Conservation (phyloP, 2,329 filamentous ascomycete genomes). For the Karstenula rhodostoma region DNA sequence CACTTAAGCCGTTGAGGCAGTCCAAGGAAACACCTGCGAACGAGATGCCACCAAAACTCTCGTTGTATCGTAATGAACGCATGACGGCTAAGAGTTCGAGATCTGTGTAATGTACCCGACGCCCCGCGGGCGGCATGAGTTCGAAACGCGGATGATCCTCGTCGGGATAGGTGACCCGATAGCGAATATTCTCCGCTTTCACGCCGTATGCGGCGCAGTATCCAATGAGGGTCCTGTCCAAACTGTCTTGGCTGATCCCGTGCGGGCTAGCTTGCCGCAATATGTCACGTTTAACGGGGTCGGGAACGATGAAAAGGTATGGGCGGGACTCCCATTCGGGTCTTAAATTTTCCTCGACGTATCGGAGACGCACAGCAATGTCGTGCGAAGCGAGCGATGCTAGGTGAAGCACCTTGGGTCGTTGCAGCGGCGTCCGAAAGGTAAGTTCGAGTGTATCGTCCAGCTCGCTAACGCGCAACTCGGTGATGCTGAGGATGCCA, state of each 20-base stretch:
- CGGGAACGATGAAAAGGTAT: slow-evolving; percentile 68
- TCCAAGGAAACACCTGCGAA: slow-evolving; percentile 72
- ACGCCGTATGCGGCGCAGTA: slow-evolving; percentile 75
- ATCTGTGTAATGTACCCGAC: slow-evolving; percentile 63
- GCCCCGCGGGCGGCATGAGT: slow-evolving; percentile 65
- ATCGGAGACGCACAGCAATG: slow-evolving; percentile 68
- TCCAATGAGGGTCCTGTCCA: slow-evolving; percentile 73
- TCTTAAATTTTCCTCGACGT: slow-evolving; percentile 68
- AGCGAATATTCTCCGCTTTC: slow-evolving; percentile 69
- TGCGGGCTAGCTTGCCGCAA: slow-evolving; percentile 51
- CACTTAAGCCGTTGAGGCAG: slow-evolving; percentile 67
- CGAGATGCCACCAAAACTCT: slow-evolving; percentile 72
- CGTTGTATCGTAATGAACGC: slow-evolving; percentile 74
- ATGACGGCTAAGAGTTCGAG: slow-evolving; percentile 75
- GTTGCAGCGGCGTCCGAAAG: slow-evolving; percentile 67
- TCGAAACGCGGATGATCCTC: slow-evolving; percentile 74
- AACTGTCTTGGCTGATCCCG: slow-evolving; percentile 66
- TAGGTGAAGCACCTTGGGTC: slow-evolving; percentile 64
- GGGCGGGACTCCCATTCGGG: slow-evolving; percentile 72
- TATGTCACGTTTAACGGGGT: slow-evolving; percentile 50
- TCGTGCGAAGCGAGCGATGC: slow-evolving; percentile 71
- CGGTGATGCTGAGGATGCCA: slow-evolving; percentile 69
- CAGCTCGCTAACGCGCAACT: slow-evolving; percentile 65
- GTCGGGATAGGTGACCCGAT: slow-evolving; percentile 47
- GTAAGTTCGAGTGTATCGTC: slow-evolving; percentile 74